Base-by-base conservation (phyloP, 129 eudicot genomes). In the Flaveria trinervia region DNA sequence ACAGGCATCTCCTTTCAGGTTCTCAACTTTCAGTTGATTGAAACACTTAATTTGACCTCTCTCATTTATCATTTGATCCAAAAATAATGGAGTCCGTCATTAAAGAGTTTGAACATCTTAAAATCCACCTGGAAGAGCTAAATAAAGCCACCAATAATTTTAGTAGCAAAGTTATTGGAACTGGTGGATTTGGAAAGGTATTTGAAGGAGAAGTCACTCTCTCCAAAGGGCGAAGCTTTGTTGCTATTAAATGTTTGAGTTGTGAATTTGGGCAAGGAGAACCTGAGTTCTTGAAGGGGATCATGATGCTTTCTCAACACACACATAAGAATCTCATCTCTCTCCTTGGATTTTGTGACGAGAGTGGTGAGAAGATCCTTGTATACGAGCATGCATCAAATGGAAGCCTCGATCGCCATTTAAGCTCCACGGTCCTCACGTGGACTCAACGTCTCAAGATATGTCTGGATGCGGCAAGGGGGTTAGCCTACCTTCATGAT, bases 401-500 rank as follows among this genome's bases (percentile, higher is more conserved):
- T 5, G 68, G 68, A 61, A 61, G 68, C 68, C 44, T 61, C 1
- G 68, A 61, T 61, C 68, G 68, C 9, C 68, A 28, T 26, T 62
- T 62, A 62, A 62, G 68, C 18, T 62, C 68, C 44, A 62, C 10
- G 1, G 10, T 9, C 14, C 68, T 62, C 68, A 25, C 68, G 10
- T 62, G 68, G 68, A 13, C 18, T 1, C 68, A 62, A 62, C 44
- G 68, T 28, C 4, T 62, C 17, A 62, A 62, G 18, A 62, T 62
- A 62, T 62, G 44, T 20, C 44, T 62, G 1, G 68, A 62, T 62
- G 68, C 2, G 28, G 72, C 50, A 36, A 41, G 1, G 72, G 50
- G 54, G n/a, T 9, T 68, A 36, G 26, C 52, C n/a, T 41, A 67
- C 52, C 72, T 67, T 18, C 54, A 67, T 67, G 52, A 67, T 67